phyloP scores from a whole-genome alignment of 2,329 filamentous ascomycete species.

The Whalleya microplaca region DNA sequence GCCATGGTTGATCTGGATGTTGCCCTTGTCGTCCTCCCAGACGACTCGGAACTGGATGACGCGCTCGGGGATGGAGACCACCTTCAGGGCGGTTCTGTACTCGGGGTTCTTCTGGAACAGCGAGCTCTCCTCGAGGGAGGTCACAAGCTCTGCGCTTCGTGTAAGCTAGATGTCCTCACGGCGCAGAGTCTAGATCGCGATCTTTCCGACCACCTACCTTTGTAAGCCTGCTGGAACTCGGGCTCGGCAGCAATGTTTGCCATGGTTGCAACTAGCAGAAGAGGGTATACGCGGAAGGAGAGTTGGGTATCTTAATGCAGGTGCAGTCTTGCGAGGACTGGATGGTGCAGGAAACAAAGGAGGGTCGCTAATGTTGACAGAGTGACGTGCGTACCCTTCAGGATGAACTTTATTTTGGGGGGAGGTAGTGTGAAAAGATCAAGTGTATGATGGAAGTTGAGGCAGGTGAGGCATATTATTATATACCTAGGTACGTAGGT shows the following conservation, averaged over 20 bases:
- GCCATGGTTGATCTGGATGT: constrained; percentile 89
- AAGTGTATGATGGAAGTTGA: constrained; percentile 1
- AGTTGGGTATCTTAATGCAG: constrained; percentile 17
- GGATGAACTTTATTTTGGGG: constrained; percentile 6
- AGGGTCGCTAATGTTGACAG: neutral
- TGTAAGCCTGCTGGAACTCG: constrained; percentile 98
- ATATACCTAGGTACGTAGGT: too few species aligned
- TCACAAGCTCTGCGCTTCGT: constrained; percentile 74
- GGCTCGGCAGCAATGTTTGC: constrained; percentile 86
- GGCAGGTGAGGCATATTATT: constrained; percentile 13
- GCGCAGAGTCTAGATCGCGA: neutral
- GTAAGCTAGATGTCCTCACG: constrained; percentile 22
- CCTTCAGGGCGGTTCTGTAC: constrained; percentile 86
- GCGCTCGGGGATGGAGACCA: constrained; percentile 90
- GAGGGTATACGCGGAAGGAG: neutral
- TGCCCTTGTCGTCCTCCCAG: constrained; percentile 93
- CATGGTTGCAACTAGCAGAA: constrained; percentile 52
- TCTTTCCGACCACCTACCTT: constrained; percentile 60
- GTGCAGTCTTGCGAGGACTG: neutral
- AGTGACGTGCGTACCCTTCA: neutral
- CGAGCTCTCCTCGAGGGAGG: constrained; percentile 89
- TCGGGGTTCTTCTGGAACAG: constrained; percentile 95
- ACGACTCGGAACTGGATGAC: constrained; percentile 96
- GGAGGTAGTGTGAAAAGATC: neutral
- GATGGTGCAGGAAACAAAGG: neutral